Percentiles rank a stretch among this genome's conserved stretches.
phyloP scores from a whole-genome alignment of 805 yeast species.

The Metschnikowia dekortorum region DNA sequence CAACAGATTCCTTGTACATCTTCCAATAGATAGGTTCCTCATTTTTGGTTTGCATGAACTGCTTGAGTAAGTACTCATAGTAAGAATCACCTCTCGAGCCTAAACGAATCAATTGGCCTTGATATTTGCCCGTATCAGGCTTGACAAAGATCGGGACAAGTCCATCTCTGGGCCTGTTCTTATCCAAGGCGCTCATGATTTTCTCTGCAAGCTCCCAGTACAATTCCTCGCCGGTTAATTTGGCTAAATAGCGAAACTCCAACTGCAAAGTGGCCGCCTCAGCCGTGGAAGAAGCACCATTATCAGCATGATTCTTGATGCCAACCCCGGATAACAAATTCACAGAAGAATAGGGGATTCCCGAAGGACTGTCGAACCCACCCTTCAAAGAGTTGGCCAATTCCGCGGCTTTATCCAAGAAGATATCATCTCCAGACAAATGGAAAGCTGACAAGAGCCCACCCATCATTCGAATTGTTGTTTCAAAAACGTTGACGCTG shows the following conservation, averaged over 20 bases:
- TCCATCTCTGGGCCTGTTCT: constrained; percentile 63
- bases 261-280: constrained; percentile 85
- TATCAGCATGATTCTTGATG: constrained; percentile 54
- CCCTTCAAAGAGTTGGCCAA: constrained; percentile 70
- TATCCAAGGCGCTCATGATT: constrained; percentile 66
- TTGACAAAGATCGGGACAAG: constrained; percentile 76
- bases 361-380: constrained; percentile 62
- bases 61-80: constrained; percentile 84
- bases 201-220: constrained; percentile 80
- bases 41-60: constrained; percentile 71
- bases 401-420: constrained; percentile 72
- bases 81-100: constrained; percentile 94
- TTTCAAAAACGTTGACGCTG: constrained; percentile 80
- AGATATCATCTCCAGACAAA: constrained; percentile 62
- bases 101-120: constrained; percentile 62
- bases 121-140: constrained; percentile 70
- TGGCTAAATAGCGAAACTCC: constrained; percentile 78
- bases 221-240: constrained; percentile 70
- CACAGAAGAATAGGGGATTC: constrained; percentile 76
- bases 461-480: constrained; percentile 93
- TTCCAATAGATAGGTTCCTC: constrained; percentile 57
- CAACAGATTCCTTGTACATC: constrained; percentile 73
- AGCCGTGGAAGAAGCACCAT: constrained; percentile 83
- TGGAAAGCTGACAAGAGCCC: constrained; percentile 84
- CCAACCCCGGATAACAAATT: constrained; percentile 66